phyloP scores from a whole-genome alignment of 73 alveolate genomes.

The Paramecium pentaurelia region DNA sequence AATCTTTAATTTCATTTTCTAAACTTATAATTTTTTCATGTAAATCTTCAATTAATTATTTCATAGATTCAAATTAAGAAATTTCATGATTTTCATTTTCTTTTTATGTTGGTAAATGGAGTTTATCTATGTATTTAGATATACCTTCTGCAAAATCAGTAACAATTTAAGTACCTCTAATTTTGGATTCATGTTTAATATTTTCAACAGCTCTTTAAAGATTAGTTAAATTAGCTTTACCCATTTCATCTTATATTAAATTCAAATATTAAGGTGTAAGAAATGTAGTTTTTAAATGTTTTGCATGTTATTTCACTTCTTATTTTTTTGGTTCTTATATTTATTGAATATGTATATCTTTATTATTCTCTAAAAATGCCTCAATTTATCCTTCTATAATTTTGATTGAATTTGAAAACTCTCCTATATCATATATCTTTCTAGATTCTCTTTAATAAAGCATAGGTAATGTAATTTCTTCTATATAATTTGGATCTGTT shows the following conservation, averaged over 20 bases:
- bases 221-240: background rate
- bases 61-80: background rate
- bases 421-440: background rate
- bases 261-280: background rate
- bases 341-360: background rate
- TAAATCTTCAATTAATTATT: background rate
- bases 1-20: background rate
- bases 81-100: background rate
- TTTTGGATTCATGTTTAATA: background rate
- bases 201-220: background rate
- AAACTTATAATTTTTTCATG: background rate
- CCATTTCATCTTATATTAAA: background rate
- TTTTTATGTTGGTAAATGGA: background rate
- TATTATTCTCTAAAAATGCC: background rate
- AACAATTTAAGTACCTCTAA: background rate
- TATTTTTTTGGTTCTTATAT: background rate
- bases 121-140: background rate
- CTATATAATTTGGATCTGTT: background rate
- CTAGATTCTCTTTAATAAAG: background rate
- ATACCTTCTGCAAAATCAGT: background rate
- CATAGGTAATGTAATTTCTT: background rate
- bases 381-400: background rate
- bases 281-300: background rate
- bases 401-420: background rate
- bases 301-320: background rate